These are phyloP conservation scores for Borealophlyctis nickersoniae DNA, from an alignment of 192 early-diverging fungal genomes.

Conservation along the genomic window DNA sequence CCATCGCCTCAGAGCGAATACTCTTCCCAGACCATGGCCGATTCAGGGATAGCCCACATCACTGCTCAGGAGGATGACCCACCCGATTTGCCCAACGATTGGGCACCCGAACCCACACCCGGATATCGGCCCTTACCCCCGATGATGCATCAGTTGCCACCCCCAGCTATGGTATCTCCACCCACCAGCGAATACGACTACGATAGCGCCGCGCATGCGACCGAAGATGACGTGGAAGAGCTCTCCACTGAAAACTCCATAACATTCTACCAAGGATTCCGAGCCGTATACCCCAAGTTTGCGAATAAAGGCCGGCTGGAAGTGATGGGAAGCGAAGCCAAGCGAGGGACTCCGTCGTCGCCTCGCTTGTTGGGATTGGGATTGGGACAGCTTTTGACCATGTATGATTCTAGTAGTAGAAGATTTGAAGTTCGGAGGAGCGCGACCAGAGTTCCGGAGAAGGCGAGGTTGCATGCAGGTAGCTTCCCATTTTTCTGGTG, in stretches of 20 bases:
- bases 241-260: constrained; percentile 28
- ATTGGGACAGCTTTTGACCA: not conserved
- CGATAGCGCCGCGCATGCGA: constrained; percentile 1
- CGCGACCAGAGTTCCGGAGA: constrained; percentile 13
- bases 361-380: constrained; percentile 11
- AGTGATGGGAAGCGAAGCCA: not conserved
- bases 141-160: not conserved
- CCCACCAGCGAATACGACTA: not conserved
- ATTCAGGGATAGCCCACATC: not conserved
- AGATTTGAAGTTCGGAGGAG: not conserved
- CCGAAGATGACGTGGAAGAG: constrained; percentile 21
- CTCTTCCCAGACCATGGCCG: not conserved
- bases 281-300: constrained; percentile 35
- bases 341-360: not conserved
- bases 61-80: not conserved
- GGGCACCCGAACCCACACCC: not conserved
- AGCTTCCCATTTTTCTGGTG: not conserved
- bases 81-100: not conserved
- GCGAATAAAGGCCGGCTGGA: not conserved
- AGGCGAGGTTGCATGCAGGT: constrained; percentile 29
- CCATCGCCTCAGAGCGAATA: not conserved
- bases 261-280: constrained; percentile 47
- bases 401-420: not conserved
- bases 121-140: not conserved
- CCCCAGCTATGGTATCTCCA: not conserved